Percentiles rank a stretch among this genome's conserved stretches.
Evolutionary conservation across 1,139 yeast genomes (phyloP).

Genomic region (Trichomonascaceae sp.): DNA sequence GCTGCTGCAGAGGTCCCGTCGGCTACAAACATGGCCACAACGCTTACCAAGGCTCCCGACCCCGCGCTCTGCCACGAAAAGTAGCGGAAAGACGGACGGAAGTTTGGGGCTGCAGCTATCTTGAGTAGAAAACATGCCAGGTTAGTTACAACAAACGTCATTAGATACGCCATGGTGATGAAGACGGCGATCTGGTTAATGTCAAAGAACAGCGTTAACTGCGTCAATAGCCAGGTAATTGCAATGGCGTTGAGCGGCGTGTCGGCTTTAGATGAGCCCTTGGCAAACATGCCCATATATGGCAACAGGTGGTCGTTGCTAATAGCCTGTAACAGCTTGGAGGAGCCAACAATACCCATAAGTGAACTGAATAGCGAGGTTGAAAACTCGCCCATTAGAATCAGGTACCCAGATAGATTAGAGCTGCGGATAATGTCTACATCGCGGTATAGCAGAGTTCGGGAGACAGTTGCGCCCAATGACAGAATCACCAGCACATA

Average conservation of each 20-base stretch:
- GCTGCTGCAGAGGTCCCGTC: conserved; percentile 81
- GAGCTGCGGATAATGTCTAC: conserved; percentile 76
- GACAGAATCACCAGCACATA: conserved; percentile 67
- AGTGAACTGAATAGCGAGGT: conserved; percentile 85
- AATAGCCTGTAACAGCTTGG: conserved; percentile 78
- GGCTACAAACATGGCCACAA: conserved; percentile 83
- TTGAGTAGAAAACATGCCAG: conserved; percentile 81
- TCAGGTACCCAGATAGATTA: conserved; percentile 52
- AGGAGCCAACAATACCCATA: conserved; percentile 93
- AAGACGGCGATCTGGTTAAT: conserved; percentile 89
- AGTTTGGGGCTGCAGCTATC: conserved; percentile 89
- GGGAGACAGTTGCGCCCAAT: conserved; percentile 67
- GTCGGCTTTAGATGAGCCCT: conserved; percentile 30
- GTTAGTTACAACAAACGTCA: conserved; percentile 91
- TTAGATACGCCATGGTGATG: conserved; percentile 90
- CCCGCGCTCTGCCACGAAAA: conserved; percentile 76
- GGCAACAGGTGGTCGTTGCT: conserved; percentile 81
- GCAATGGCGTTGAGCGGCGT: conserved; percentile 53
- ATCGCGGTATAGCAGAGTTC: conserved; percentile 61
- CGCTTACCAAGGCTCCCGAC: conserved; percentile 54
- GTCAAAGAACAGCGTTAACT: conserved; percentile 72
- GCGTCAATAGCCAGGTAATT: conserved; percentile 72
- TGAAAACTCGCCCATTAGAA: conserved; percentile 78
- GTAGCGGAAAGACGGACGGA: conserved; percentile 84
- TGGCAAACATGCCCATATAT: conserved; percentile 48